Conservation (phyloP, 148 eudicot species). For the Fagopyrum homotropicum region DNA sequence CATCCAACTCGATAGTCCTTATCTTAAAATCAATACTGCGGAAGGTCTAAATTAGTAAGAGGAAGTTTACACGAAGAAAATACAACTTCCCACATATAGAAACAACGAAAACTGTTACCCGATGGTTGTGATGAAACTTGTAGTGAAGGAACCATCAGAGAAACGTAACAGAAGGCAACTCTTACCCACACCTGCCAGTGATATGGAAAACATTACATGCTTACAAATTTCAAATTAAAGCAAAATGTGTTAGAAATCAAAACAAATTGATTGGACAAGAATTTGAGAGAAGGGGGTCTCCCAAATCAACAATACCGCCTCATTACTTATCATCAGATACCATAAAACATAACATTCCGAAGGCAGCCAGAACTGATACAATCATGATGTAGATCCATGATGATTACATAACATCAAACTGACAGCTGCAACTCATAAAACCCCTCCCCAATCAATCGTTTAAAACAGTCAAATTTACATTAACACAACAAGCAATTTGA, state of each 20-base stretch:
- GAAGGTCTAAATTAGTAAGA: conserved; percentile 7
- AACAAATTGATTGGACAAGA: neutral
- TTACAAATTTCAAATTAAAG: neutral
- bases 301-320: neutral
- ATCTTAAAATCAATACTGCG: conserved; percentile 77
- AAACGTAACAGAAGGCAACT: conserved; percentile 43
- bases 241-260: neutral
- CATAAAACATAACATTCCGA: neutral
- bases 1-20: conserved; percentile 79
- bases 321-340: neutral
- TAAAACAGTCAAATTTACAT: neutral
- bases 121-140: conserved; percentile 59
- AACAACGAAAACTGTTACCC: conserved; percentile 33
- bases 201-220: neutral
- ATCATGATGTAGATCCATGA: neutral
- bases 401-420: neutral
- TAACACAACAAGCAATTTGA: conserved; percentile 1
- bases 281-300: neutral
- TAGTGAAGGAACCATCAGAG: conserved; percentile 46
- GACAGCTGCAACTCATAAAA: neutral
- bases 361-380: conserved; percentile 1
- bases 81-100: neutral
- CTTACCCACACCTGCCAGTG: conserved; percentile 39
- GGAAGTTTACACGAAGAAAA: conserved; percentile 7
- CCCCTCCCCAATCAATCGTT: neutral